Percentiles rank a stretch among this genome's conserved stretches.
Evolutionary conservation across 2,329 filamentous ascomycete genomes (phyloP).

Genomic region (Colletotrichum tropicicola): DNA sequence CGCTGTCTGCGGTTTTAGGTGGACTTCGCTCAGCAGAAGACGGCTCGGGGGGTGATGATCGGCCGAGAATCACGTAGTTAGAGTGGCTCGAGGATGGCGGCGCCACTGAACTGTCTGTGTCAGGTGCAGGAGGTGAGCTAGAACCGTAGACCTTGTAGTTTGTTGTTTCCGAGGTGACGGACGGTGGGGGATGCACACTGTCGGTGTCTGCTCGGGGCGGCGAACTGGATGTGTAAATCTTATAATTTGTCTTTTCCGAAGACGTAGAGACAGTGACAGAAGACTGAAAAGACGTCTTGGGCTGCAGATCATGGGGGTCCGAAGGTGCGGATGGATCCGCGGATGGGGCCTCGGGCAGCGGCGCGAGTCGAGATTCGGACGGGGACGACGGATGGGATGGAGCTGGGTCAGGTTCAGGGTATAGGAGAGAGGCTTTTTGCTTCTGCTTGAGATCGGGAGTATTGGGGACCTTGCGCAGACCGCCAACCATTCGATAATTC

Average conservation of each 20-base stretch:
- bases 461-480: conserved; percentile 60
- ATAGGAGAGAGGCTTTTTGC: conserved; percentile 35
- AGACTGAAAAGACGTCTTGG: conserved; percentile 38
- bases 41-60: conserved; percentile 57
- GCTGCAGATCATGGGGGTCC: conserved; percentile 23
- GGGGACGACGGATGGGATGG: conserved; percentile 31
- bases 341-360: conserved; percentile 39
- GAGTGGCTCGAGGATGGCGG: conserved; percentile 52
- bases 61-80: conserved; percentile 62
- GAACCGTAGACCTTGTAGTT: conserved; percentile 65
- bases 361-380: conserved; percentile 39
- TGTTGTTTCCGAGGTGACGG: conserved; percentile 58
- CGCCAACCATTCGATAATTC: conserved; percentile 64
- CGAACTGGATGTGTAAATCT: conserved; percentile 59
- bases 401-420: conserved; percentile 10
- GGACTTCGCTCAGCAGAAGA: conserved; percentile 46
- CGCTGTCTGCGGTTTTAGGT: conserved; percentile 46
- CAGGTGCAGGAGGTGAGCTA: conserved; percentile 51
- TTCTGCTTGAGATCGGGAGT: conserved; percentile 55
- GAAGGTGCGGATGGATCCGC: not conserved
- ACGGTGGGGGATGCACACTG: conserved; percentile 42
- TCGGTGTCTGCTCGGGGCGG: conserved; percentile 49
- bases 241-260: conserved; percentile 65
- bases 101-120: conserved; percentile 48
- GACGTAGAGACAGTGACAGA: conserved; percentile 50